Evolutionary conservation across 164 flowering plant genomes (phyloP).

Genomic region (Chimonanthus praecox): DNA sequence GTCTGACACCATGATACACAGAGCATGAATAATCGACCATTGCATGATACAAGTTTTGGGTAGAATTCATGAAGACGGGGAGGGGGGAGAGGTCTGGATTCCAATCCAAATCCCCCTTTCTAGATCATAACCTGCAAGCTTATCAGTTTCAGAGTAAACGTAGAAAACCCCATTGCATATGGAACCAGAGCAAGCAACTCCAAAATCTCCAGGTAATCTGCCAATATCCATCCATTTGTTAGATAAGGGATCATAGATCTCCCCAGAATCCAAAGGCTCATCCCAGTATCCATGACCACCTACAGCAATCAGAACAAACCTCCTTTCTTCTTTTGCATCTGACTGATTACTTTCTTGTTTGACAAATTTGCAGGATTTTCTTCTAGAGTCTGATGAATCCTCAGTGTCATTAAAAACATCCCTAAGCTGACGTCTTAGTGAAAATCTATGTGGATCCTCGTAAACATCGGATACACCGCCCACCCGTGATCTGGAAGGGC

Average conservation of each 20-base stretch:
- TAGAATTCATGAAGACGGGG: constrained; percentile 78
- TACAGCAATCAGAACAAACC: constrained; percentile 71
- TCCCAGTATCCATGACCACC: constrained; percentile 94
- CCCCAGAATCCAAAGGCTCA: constrained; percentile 83
- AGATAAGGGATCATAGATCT: constrained; percentile 72
- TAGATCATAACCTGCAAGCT: constrained; percentile 74
- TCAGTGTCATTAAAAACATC: constrained; percentile 43
- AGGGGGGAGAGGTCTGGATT: constrained; percentile 61
- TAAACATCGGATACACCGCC: constrained; percentile 85
- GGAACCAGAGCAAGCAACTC: constrained; percentile 71
- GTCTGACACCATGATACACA: constrained; percentile 99
- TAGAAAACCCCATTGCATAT: constrained; percentile 69
- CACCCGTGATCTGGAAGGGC: constrained; percentile 45
- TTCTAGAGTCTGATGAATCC: constrained; percentile 21
- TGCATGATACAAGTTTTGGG: constrained; percentile 71
- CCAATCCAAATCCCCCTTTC: constrained; percentile 76
- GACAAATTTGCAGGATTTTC: constrained; percentile 31
- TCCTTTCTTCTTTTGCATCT: constrained; percentile 26
- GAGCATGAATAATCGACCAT: constrained; percentile 69
- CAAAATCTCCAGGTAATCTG: constrained; percentile 71
- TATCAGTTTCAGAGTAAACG: constrained; percentile 77
- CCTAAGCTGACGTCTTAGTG: constrained; percentile 62
- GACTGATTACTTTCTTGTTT: constrained; percentile 36
- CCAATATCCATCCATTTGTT: constrained; percentile 84
- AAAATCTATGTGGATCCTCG: constrained; percentile 94